Evolutionary conservation across 768 basidiomycete genomes (phyloP).

Genomic region (Termitomyces bulborhizus): DNA sequence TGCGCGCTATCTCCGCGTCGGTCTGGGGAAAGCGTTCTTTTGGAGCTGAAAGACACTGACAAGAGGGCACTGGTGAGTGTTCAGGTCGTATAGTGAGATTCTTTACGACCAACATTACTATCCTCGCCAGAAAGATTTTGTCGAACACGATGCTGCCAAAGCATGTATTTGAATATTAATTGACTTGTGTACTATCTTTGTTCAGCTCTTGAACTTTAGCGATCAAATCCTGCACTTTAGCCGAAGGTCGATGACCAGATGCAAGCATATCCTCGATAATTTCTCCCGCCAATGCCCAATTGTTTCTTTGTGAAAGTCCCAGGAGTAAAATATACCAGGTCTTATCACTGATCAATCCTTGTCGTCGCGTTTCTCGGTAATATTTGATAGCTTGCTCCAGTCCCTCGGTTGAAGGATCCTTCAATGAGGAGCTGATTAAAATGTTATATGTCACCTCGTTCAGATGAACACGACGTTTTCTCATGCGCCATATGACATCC

Average conservation of each 20-base stretch:
- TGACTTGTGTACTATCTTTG: slow-evolving; percentile 3
- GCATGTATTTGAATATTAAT: neutral
- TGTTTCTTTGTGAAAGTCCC: slow-evolving; percentile 50
- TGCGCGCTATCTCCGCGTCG: slow-evolving; percentile 62
- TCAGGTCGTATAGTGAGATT: neutral
- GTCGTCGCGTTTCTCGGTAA: slow-evolving; percentile 53
- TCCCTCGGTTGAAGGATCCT: slow-evolving; percentile 42
- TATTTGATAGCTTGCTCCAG: slow-evolving; percentile 49
- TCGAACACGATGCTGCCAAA: neutral
- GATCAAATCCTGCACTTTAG: slow-evolving; percentile 43
- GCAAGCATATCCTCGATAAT: slow-evolving; percentile 56
- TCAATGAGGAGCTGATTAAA: slow-evolving; percentile 62
- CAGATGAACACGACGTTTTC: slow-evolving; percentile 41
- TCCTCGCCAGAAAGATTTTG: neutral
- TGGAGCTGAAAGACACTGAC: slow-evolving; percentile 27
- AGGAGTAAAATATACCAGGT: slow-evolving; percentile 76
- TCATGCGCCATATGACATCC: slow-evolving; percentile 56
- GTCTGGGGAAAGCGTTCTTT: slow-evolving; percentile 60
- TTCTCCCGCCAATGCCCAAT: slow-evolving; percentile 56
- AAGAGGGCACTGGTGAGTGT: neutral
- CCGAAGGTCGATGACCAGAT: slow-evolving; percentile 37
- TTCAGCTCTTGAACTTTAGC: slow-evolving; percentile 31
- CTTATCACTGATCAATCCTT: slow-evolving; percentile 42
- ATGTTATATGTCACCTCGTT: slow-evolving; percentile 72
- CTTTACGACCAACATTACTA: neutral